Evolutionary conservation across 495 filamentous ascomycete species (phyloP), one percentile per base, ranked within the genome.

Genomic region (Rostrohypoxylon terebratum): DNA sequence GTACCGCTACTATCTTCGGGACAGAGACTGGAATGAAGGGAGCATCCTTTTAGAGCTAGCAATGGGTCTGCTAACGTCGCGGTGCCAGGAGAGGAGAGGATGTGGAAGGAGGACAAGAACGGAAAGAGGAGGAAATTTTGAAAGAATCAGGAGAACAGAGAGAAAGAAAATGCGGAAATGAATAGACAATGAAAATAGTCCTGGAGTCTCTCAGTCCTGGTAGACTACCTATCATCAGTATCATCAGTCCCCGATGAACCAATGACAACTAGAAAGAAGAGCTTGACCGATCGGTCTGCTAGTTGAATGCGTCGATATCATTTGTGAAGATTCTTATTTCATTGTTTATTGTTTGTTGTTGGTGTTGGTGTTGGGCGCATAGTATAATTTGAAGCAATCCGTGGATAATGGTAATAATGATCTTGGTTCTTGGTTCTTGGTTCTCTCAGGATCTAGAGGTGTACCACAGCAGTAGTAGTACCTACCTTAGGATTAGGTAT

Each of bases 21-120:
- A 50, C 36, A 33, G 54, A 40, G 21, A 61, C 63, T 72, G 71
- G 66, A 74, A 78, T 74, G 74, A 42, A 42, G 21, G 40, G 61
- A 59, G 33, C 71, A 78, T 76, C 64, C 74, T 78, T 78, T 77
- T 71, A 69, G 60, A 59, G 31, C 3, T 59, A 31, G 13, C 21
- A 14, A 20, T 9, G 23, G 40, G 28, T 53, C 48, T 69, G 62
- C 66, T 23, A 73, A 73, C 66, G 66, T 60, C 48, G 48, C 54
- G 69, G 18, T 62, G 64, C 48, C 23, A 50, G 47, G 63, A 50
- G 53, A 40, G 53, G 51, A 59, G 44, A 53, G 68, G 38, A 65
- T 54, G 20, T 21, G 70, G 28, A 28, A 62, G 44, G 40, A 66
- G 25, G 38, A 69, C 59, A 33, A 68, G 64, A 71, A 74, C 74